These are phyloP conservation scores for Maudiozyma pseudohumilis DNA, from an alignment of 805 yeast genomes.

Conservation along the genomic window DNA sequence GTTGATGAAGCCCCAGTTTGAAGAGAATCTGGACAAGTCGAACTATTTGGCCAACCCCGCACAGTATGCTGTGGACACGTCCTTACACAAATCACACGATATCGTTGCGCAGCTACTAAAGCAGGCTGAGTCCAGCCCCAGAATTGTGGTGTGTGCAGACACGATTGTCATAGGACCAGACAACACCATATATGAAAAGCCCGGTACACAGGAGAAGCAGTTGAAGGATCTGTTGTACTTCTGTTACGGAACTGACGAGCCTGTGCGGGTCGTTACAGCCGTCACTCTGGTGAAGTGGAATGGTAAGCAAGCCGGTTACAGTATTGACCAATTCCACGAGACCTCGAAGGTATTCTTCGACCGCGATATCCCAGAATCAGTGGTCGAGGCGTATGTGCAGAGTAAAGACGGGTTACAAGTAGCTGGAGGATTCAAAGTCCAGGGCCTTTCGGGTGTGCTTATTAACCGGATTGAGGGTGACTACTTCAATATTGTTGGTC, in stretches of 20 bases:
- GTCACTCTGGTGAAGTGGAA: slow-evolving; percentile 36
- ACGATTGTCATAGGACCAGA: slow-evolving; percentile 55
- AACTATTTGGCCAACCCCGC: slow-evolving; percentile 12
- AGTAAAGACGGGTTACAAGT: slow-evolving; percentile 69
- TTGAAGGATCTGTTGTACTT: slow-evolving; percentile 37
- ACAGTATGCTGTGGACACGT: slow-evolving; percentile 60
- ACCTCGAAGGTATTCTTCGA: slow-evolving; percentile 36
- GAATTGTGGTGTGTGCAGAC: slow-evolving; percentile 58
- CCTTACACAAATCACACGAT: slow-evolving; percentile 54
- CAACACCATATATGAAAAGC: slow-evolving; percentile 69
- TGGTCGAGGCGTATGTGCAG: slow-evolving; percentile 51
- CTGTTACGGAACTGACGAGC: slow-evolving; percentile 36
- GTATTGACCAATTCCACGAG: slow-evolving; percentile 30
- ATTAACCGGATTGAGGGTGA: slow-evolving; percentile 66
- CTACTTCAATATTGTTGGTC: slow-evolving; percentile 76
- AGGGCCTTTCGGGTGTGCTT: slow-evolving; percentile 59
- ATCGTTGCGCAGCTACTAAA: slow-evolving; percentile 41
- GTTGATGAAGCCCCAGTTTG: slow-evolving; percentile 57
- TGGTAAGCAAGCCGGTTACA: not conserved
- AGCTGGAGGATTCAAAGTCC: slow-evolving; percentile 90
- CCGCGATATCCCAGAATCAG: slow-evolving; percentile 38
- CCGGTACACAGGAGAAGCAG: slow-evolving; percentile 44
- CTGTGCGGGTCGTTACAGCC: slow-evolving; percentile 46
- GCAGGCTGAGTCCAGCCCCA: slow-evolving; percentile 2
- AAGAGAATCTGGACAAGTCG: slow-evolving; percentile 61